Conservation (phyloP, 192 early-diverging fungal species). For the Chytriomyces hyalinus region DNA sequence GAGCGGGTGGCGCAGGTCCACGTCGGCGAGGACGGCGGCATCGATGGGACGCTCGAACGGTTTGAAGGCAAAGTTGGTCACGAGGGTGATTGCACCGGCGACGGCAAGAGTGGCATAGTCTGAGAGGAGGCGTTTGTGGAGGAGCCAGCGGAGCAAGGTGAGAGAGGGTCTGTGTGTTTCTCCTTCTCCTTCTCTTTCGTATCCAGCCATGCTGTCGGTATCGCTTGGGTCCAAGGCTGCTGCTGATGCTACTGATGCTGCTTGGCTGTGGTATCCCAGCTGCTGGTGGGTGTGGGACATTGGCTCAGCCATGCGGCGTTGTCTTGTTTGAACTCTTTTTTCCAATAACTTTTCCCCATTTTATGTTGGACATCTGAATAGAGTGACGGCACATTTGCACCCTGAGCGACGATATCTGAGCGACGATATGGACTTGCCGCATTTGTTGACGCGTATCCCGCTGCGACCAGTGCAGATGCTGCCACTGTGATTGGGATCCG, state of each 20-base stretch:
- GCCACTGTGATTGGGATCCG: too few species aligned
- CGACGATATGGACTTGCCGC: too few species aligned
- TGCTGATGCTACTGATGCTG: background rate
- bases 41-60: constrained; percentile 38
- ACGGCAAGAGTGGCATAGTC: constrained; percentile 17
- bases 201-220: background rate
- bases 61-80: background rate
- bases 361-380: too few species aligned
- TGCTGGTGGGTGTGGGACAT: background rate
- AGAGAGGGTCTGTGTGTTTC: background rate
- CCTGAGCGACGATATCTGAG: too few species aligned
- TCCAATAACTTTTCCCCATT: too few species aligned
- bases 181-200: background rate
- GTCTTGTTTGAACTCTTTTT: too few species aligned
- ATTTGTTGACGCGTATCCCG: too few species aligned
- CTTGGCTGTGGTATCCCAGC: background rate
- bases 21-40: constrained; percentile 26
- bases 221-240: background rate
- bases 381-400: too few species aligned
- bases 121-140: background rate
- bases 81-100: background rate
- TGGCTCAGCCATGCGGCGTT: too few species aligned
- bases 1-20: constrained; percentile 30
- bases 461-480: too few species aligned
- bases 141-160: background rate